A percentile compares a stretch with the other conserved stretches of the same genome.
Evolutionary conservation across 345 rosid genomes (phyloP).

Genomic region (Arabis alpina): DNA sequence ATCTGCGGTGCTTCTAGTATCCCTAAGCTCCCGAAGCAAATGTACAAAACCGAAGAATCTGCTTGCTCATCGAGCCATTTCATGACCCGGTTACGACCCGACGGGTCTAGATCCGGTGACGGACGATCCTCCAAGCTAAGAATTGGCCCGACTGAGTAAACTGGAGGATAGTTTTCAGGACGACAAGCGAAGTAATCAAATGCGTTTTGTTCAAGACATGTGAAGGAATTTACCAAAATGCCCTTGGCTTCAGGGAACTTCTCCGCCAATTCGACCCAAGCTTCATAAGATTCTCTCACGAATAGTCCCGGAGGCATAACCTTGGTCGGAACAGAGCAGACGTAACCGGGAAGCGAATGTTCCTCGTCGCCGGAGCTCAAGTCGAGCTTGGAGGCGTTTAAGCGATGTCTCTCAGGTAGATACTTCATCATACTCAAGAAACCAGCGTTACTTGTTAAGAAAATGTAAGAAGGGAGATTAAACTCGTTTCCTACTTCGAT

Average conservation of each 20-base stretch:
- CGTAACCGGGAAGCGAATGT: slow-evolving; percentile 42
- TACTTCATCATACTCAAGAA: slow-evolving; percentile 48
- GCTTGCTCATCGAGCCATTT: slow-evolving; percentile 60
- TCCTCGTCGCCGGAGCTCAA: slow-evolving; percentile 9
- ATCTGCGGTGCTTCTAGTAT: slow-evolving; percentile 43
- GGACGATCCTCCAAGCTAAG: slow-evolving; percentile 41
- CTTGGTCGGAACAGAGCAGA: slow-evolving; percentile 43
- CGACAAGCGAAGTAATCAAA: slow-evolving; percentile 34
- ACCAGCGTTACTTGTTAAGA: slow-evolving; percentile 44
- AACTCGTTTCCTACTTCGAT: slow-evolving; percentile 49
- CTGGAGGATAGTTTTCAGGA: slow-evolving; percentile 38
- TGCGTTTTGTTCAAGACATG: slow-evolving; percentile 46
- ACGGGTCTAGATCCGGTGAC: slow-evolving; percentile 29
- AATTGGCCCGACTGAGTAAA: slow-evolving; percentile 56
- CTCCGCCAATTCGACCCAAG: slow-evolving; percentile 44
- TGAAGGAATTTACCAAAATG: slow-evolving; percentile 50
- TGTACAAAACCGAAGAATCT: slow-evolving; percentile 48
- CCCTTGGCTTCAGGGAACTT: slow-evolving; percentile 49
- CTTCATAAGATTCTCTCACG: slow-evolving; percentile 45
- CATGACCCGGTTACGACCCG: slow-evolving; percentile 27
- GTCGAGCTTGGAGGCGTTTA: slow-evolving; percentile 20
- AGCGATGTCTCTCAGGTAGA: slow-evolving; percentile 41
- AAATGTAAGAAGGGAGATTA: slow-evolving; percentile 56
- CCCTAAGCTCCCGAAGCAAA: slow-evolving; percentile 60
- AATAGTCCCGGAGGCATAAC: slow-evolving; percentile 49